Conservation (phyloP, 1,139 yeast genomes). For the Scheffersomyces lignicola region DNA sequence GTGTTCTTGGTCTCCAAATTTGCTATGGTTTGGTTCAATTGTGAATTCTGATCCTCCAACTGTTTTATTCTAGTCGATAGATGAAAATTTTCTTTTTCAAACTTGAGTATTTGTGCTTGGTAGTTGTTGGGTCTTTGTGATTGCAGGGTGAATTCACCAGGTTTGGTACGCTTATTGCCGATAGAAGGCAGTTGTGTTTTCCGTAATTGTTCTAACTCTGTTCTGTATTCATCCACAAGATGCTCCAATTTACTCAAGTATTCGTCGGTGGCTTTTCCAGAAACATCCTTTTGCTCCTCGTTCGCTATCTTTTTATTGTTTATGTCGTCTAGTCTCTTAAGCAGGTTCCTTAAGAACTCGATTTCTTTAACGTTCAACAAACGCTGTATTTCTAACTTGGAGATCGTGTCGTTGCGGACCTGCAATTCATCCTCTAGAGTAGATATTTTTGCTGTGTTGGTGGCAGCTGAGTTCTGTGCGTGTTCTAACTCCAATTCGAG, state of each 20-base stretch:
- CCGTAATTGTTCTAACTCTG: constrained; percentile 49
- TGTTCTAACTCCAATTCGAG: constrained; percentile 10
- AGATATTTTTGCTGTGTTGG: constrained; percentile 21
- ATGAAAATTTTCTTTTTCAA: constrained; percentile 45
- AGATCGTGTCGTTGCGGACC: constrained; percentile 27
- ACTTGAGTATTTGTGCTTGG: constrained; percentile 25
- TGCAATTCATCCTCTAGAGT: constrained; percentile 14
- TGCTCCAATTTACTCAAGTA: constrained; percentile 47
- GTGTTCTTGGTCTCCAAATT: constrained; percentile 30
- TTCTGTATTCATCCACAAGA: constrained; percentile 57
- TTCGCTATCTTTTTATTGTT: constrained; percentile 20
- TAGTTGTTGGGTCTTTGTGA: constrained; percentile 18
- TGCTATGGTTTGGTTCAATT: constrained; percentile 20
- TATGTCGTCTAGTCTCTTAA: constrained; percentile 33
- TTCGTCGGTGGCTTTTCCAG: constrained; percentile 29
- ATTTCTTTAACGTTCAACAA: constrained; percentile 61
- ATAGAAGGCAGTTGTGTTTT: constrained; percentile 21
- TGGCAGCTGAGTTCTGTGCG: constrained; percentile 5
- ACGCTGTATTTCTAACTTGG: constrained; percentile 54
- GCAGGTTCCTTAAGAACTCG: constrained; percentile 51
- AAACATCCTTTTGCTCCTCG: constrained; percentile 9
- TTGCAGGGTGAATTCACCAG: too few species aligned
- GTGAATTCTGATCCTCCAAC: constrained; percentile 15
- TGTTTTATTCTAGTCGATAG: constrained; percentile 39
- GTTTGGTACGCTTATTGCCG: constrained; percentile 26